Percentiles rank a stretch among this genome's conserved stretches.
Conservation (phyloP, 2,329 filamentous ascomycete species). For the Plectosphaerella cucumerina region DNA sequence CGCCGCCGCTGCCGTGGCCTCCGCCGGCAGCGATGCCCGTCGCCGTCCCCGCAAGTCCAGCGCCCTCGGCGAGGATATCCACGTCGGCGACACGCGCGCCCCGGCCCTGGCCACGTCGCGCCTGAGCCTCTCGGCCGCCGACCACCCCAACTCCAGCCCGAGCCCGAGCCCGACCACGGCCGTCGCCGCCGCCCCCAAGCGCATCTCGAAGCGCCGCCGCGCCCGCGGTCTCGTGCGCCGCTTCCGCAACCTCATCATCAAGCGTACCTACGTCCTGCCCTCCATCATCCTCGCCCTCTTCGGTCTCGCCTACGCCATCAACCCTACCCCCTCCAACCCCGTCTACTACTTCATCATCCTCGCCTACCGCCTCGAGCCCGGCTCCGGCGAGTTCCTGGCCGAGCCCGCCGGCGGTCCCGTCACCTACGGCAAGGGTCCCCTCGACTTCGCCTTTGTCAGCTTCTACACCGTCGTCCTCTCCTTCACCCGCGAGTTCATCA, state of each 20-base stretch:
- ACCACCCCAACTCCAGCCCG: conserved; percentile 1
- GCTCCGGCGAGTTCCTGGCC: conserved; percentile 33
- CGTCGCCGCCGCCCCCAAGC: conserved; percentile 24
- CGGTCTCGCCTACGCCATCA: conserved; percentile 65
- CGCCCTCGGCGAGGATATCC: conserved; percentile 47
- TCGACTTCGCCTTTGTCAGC: conserved; percentile 79
- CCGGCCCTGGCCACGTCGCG: conserved; percentile 47
- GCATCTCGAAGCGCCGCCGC: conserved; percentile 50
- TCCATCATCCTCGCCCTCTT: conserved; percentile 63
- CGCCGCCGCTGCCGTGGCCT: conserved; percentile 20
- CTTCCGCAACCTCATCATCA: conserved; percentile 51
- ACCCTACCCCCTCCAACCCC: conserved; percentile 75
- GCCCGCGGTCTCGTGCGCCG: conserved; percentile 42
- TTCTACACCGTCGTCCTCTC: conserved; percentile 90
- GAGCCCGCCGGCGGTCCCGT: conserved; percentile 57
- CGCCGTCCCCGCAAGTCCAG: conserved; percentile 54
- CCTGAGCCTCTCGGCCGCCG: not conserved
- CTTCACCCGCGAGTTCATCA: conserved; percentile 93
- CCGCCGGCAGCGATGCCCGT: conserved; percentile 6
- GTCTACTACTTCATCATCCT: conserved; percentile 82
- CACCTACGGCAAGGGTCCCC: conserved; percentile 85
- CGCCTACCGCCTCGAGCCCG: conserved; percentile 69
- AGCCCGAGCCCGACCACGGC: not conserved
- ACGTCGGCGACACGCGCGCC: conserved; percentile 51
- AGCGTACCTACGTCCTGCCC: conserved; percentile 62